A percentile compares a stretch with the other conserved stretches of the same genome.
These are phyloP conservation scores for Clavariopsis aquatica DNA, from an alignment of 495 filamentous ascomycete species.

Conservation along the genomic window DNA sequence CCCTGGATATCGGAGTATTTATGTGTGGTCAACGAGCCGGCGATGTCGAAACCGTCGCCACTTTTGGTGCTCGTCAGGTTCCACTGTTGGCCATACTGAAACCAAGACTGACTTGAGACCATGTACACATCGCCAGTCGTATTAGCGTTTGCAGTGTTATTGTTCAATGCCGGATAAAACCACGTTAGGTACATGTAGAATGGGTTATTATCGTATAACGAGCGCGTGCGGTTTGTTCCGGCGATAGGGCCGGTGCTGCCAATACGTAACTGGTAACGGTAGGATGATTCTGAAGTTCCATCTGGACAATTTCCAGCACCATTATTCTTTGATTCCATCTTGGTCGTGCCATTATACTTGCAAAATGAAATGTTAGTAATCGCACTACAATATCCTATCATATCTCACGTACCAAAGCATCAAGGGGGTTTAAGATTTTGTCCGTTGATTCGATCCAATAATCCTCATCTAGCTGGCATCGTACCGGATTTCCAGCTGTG, in stretches of 20 bases:
- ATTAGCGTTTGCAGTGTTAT: background rate
- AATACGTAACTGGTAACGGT: constrained; percentile 4
- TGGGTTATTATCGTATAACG: constrained; percentile 2
- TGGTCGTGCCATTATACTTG: constrained; percentile 7
- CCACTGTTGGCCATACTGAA: constrained; percentile 7
- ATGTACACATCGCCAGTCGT: constrained; percentile 9
- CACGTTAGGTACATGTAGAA: constrained; percentile 13
- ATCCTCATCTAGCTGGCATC: background rate
- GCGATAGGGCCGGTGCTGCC: background rate
- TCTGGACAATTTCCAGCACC: background rate
- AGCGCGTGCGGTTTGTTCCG: constrained; percentile 7
- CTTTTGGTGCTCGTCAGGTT: constrained; percentile 10
- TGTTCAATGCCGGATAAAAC: constrained; percentile 5
- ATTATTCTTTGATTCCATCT: background rate
- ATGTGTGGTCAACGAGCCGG: constrained; percentile 1
- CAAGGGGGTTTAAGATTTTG: background rate
- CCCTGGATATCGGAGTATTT: constrained; percentile 9
- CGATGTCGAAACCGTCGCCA: constrained; percentile 12
- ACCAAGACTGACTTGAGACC: constrained; percentile 11
- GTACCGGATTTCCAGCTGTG: background rate
- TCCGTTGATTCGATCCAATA: constrained; percentile 3
- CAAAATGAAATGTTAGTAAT: background rate
- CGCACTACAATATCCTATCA: background rate
- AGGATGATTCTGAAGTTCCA: background rate
- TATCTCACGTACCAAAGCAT: constrained; percentile 9